phyloP scores from a whole-genome alignment of 1,284 basidiomycete species.

The Apiotrichum siamense region DNA sequence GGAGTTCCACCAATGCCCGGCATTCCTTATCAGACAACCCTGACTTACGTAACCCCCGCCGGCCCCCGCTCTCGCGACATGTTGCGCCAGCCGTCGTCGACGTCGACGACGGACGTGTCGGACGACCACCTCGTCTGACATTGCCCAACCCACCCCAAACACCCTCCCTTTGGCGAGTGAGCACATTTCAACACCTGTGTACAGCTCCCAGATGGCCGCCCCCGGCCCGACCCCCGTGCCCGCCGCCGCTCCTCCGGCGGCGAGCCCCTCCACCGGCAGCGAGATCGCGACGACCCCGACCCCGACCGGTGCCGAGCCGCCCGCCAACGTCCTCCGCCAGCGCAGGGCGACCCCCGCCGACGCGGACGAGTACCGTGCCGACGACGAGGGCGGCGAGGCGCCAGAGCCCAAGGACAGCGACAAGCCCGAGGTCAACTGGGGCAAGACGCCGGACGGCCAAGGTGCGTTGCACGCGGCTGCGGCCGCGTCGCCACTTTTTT shows the following conservation, averaged over 20 bases:
- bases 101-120: too few relatives aligned
- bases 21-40: too few relatives aligned
- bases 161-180: neutral
- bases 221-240: neutral
- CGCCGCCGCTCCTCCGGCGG: neutral
- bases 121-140: too few relatives aligned
- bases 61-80: too few relatives aligned
- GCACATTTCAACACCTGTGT: neutral
- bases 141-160: too few relatives aligned
- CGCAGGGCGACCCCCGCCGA: constrained; percentile 1
- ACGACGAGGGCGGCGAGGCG: constrained; percentile 17
- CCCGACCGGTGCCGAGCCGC: neutral
- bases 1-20: too few relatives aligned
- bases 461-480: constrained; percentile 52
- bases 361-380: constrained; percentile 11
- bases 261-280: neutral
- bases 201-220: neutral
- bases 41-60: too few relatives aligned
- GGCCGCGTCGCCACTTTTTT: neutral
- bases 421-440: constrained; percentile 64
- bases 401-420: constrained; percentile 8
- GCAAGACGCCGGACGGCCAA: constrained; percentile 75
- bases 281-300: neutral
- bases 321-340: constrained; percentile 2
- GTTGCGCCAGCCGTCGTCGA: too few relatives aligned